Evolutionary conservation across 352 stramenopile species (phyloP), one percentile per base, ranked within the genome.

Genomic region (Globisporangium splendens): DNA sequence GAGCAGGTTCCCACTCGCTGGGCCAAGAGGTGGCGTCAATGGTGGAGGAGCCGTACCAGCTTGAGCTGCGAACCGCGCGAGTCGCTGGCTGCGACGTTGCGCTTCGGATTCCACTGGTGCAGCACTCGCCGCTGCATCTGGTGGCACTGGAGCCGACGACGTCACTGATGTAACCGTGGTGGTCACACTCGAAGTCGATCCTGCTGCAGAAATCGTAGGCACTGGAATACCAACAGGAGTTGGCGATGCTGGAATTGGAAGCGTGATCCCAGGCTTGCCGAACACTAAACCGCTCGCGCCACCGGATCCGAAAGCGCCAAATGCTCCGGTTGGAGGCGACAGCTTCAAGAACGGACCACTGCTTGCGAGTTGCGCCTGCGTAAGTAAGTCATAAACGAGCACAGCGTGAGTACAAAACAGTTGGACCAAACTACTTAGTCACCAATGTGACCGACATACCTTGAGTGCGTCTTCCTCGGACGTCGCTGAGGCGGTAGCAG

Each of bases 211-310:
- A 8, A 35, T 35, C 28, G 28, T 35, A 13, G 17, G 10, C 42
- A n/a, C 21, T 48, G 35, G 18, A 18, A 46, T 15, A 0, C 31
- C 24, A 7, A 22, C 51, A 12, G 76, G 70, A 18, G 77, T 83
- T 11, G 78, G 56, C 11, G 82, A 70, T 1, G 83, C 75, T 3
- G 83, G 83, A 10, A 93, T 66, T 31, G 83, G 83, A 4, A 93
- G 59, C 2, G 77, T 85, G 56, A 93, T 91, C 1, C 76, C 80
- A 13, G 80, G 73, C 54, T 89, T 91, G 50, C 83, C 83, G 62
- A 93, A 93, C 24, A 91, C 77, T 5, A 93, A 70, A 3, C 75
- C 73, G 24, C 75, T 77, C 0, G 83, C 62, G 31, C 71, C 68
- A 11, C 79, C 76, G 2, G 76, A 77, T 41, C 75, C 81, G 39